Evolutionary conservation across 208 protist genomes (phyloP).

Genomic region (Leishmania guyanensis): DNA sequence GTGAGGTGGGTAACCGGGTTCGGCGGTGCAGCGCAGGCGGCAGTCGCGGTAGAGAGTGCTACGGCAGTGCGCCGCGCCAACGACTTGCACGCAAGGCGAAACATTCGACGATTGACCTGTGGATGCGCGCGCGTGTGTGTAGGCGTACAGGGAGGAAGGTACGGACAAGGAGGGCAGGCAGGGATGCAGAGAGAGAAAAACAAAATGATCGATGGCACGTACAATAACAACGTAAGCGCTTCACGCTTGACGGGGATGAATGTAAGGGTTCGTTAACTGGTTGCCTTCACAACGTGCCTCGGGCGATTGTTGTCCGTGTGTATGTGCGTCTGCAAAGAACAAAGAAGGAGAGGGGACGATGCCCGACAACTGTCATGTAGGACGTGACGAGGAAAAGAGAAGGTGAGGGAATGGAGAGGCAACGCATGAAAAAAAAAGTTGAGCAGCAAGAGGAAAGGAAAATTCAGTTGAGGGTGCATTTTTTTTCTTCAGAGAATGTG

Average conservation of each 20-base stretch:
- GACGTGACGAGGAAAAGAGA: not conserved
- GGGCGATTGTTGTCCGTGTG: not conserved
- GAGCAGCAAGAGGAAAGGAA: not conserved
- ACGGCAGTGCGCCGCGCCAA: conserved; percentile 46
- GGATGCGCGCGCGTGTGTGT: not conserved
- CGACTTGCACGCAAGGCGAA: conserved; percentile 32
- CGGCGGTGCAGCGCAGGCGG: conserved; percentile 17
- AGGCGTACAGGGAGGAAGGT: not conserved
- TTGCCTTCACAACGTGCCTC: not conserved
- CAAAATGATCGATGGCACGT: not conserved
- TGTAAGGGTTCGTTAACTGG: not conserved
- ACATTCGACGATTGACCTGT: conserved; percentile 26
- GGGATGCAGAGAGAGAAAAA: not conserved
- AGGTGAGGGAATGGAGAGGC: no score
- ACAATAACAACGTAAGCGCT: not conserved
- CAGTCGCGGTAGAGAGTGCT: conserved; percentile 15
- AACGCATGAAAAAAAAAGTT: not conserved
- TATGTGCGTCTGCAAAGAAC: not conserved
- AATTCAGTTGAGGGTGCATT: not conserved
- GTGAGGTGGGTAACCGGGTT: conserved; percentile 49
- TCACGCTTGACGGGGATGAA: not conserved
- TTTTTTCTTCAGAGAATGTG: not conserved
- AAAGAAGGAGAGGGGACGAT: not conserved
- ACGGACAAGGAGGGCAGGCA: no score
- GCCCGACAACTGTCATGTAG: not conserved